Conservation (phyloP, 345 rosid genomes). For the Eucalyptus coolabah region DNA sequence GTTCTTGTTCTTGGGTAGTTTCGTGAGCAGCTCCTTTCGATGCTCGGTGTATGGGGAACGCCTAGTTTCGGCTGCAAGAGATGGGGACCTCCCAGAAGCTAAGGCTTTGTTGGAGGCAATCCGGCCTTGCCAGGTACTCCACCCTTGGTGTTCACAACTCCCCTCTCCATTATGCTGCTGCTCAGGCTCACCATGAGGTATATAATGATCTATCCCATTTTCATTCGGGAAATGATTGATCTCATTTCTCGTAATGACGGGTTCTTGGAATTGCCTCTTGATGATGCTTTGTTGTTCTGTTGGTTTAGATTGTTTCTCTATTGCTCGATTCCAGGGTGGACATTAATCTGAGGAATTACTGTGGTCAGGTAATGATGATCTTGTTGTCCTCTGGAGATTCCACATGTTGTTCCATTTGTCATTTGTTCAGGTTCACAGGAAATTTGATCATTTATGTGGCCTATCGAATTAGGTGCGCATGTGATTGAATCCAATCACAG, state of each 20-base stretch:
- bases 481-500: neutral
- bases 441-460: neutral
- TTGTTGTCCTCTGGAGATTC: neutral
- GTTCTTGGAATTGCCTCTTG: neutral
- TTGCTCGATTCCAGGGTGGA: constrained; percentile 93
- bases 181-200: constrained; percentile 98
- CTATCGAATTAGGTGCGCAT: neutral
- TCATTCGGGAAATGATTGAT: neutral
- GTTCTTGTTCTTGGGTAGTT: too few relatives aligned
- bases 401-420: neutral
- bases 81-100: constrained; percentile 94
- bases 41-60: constrained; percentile 95
- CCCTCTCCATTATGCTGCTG: constrained; percentile 93
- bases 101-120: constrained; percentile 78
- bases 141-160: constrained; percentile 91
- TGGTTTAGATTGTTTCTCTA: constrained; percentile 69
- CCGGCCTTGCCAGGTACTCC: constrained; percentile 84
- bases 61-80: constrained; percentile 92
- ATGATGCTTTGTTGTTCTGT: constrained; percentile 1
- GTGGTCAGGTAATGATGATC: constrained; percentile 70
- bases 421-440: neutral
- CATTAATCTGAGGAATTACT: constrained; percentile 87
- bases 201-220: neutral
- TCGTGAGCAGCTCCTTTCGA: constrained; percentile 75
- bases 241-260: neutral